A percentile compares a stretch with the other conserved stretches of the same genome.
These are phyloP conservation scores for Gliomastix tumulicola DNA, from an alignment of 2,329 filamentous ascomycete species.

Conservation along the genomic window DNA sequence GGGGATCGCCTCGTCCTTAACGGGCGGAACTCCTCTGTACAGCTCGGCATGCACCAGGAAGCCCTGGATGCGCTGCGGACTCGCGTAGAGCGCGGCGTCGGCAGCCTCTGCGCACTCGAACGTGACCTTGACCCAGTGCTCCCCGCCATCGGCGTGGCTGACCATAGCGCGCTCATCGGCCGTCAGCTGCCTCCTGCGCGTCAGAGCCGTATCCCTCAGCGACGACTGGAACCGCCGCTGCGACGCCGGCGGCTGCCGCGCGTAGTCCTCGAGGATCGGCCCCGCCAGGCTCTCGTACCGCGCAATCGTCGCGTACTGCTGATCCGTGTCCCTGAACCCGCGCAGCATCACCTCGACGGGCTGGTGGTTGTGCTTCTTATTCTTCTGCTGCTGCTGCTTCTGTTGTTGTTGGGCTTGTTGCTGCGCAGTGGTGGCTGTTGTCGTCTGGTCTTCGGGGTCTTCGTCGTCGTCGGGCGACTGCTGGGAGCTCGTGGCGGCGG, in stretches of 20 bases:
- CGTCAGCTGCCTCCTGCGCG: constrained; percentile 58
- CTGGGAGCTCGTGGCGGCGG: constrained; percentile 16
- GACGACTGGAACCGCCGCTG: constrained; percentile 67
- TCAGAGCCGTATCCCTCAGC: constrained; percentile 64
- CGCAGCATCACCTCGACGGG: constrained; percentile 76
- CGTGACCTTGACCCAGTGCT: constrained; percentile 88
- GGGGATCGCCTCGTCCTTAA: constrained; percentile 56
- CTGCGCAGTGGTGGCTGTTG: constrained; percentile 2
- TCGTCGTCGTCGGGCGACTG: constrained; percentile 27
- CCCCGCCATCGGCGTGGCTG: constrained; percentile 73
- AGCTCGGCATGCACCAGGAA: constrained; percentile 64
- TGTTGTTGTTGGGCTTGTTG: constrained; percentile 25
- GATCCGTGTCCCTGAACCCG: constrained; percentile 60
- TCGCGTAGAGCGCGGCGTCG: constrained; percentile 61
- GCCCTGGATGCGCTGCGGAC: constrained; percentile 65
- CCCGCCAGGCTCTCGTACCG: constrained; percentile 86
- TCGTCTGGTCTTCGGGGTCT: no score
- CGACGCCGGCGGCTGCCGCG: constrained; percentile 70
- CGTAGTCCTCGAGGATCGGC: constrained; percentile 86
- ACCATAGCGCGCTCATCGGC: constrained; percentile 70
- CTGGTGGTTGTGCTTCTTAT: constrained; percentile 10
- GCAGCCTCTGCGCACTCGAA: constrained; percentile 70
- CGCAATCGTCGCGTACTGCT: constrained; percentile 81
- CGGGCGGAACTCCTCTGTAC: constrained; percentile 58
- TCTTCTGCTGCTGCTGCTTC: constrained; percentile 23